Conservation (phyloP, 495 filamentous ascomycete genomes). For the Podospora conica region DNA sequence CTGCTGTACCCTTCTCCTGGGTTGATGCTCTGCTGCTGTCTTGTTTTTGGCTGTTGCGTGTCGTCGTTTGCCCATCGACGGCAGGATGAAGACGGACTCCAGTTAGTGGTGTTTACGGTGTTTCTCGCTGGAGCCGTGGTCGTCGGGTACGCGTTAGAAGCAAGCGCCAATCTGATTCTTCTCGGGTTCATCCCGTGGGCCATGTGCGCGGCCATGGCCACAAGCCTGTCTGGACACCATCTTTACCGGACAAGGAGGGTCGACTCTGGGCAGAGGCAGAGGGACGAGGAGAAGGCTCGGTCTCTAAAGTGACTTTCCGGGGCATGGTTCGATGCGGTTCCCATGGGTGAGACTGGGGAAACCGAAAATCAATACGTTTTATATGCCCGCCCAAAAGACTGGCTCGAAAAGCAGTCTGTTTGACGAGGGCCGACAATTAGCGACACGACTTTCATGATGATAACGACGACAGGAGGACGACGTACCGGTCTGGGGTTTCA, state of each 20-base stretch:
- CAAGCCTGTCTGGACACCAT: constrained; percentile 24
- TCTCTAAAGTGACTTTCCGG: constrained; percentile 2
- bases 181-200: constrained; percentile 40
- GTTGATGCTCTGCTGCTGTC: constrained; percentile 39
- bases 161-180: constrained; percentile 35
- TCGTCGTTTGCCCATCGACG: constrained; percentile 40
- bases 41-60: constrained; percentile 40
- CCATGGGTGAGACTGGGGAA: neutral
- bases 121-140: constrained; percentile 27
- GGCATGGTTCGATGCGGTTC: neutral
- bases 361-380: neutral
- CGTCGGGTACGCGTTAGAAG: constrained; percentile 26
- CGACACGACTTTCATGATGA: neutral
- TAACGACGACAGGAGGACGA: neutral
- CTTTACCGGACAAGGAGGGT: constrained; percentile 11
- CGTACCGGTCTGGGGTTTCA: neutral
- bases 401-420: neutral
- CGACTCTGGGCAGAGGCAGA: neutral
- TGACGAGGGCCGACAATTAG: neutral
- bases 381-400: neutral
- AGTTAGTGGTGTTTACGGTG: constrained; percentile 33
- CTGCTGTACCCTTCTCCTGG: constrained; percentile 27
- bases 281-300: constrained; percentile 18
- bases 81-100: constrained; percentile 35
- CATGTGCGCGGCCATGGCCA: constrained; percentile 37